phyloP scores from a whole-genome alignment of 257 asterid species.

The Haberlea rhodopensis region DNA sequence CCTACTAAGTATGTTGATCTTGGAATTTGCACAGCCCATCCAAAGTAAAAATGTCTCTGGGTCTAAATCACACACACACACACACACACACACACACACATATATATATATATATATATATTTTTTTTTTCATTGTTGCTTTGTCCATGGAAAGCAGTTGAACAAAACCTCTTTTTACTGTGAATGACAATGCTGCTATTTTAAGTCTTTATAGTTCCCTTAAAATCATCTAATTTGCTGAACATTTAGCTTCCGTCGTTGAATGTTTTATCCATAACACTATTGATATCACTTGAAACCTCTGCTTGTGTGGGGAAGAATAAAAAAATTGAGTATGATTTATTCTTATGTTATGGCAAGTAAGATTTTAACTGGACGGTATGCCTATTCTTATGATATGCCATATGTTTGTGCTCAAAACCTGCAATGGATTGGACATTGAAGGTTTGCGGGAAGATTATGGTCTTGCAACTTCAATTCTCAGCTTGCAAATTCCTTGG shows the following conservation, averaged over 20 bases:
- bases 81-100: no score
- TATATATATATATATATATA: no score
- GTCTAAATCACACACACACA: background rate
- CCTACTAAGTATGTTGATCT: conserved; percentile 3
- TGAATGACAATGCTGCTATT: background rate
- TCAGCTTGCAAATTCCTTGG: conserved; percentile 92
- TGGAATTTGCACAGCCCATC: conserved; percentile 1
- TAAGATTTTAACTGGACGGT: conserved; percentile 20
- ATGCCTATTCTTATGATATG: conserved; percentile 13
- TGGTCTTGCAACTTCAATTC: conserved; percentile 97
- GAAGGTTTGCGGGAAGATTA: conserved; percentile 81
- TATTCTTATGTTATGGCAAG: conserved; percentile 4
- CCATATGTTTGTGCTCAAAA: conserved; percentile 22
- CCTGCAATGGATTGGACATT: conserved; percentile 22
- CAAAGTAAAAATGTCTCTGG: background rate
- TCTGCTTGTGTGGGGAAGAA: conserved; percentile 13
- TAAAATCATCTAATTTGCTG: no score
- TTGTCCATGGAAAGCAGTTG: conserved; percentile 6
- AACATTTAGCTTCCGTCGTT: no score
- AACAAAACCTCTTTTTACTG: conserved; percentile 5
- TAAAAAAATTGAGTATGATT: background rate
- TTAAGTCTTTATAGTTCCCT: background rate
- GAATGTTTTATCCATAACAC: no score
- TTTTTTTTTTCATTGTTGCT: no score
- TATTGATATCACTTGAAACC: conserved; percentile 2